phyloP scores from a whole-genome alignment of 768 basidiomycete species.

The Chalciporus sphaerocephalus region DNA sequence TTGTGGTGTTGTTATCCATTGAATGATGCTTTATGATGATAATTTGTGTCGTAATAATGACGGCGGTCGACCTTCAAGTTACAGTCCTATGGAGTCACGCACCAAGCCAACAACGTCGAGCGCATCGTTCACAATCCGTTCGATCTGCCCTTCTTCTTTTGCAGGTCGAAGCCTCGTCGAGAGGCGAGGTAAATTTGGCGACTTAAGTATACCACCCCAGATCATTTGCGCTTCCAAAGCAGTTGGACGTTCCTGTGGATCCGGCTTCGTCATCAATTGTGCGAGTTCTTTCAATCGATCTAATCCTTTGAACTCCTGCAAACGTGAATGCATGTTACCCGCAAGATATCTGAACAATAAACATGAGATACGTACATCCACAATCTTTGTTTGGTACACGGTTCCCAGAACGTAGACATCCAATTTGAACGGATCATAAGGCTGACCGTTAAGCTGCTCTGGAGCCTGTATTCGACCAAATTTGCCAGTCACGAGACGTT shows the following conservation, averaged over 20 bases:
- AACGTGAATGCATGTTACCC: too few species aligned
- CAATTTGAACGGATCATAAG: slow-evolving; percentile 26
- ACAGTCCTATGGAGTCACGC: not conserved
- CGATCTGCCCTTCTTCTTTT: not conserved
- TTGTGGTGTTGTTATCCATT: too few species aligned
- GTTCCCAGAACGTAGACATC: slow-evolving; percentile 27
- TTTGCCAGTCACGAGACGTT: not conserved
- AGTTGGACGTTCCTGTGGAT: not conserved
- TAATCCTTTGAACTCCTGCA: not conserved
- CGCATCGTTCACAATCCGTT: not conserved
- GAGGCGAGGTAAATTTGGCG: not conserved
- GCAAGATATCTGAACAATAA: too few species aligned
- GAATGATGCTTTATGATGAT: not conserved
- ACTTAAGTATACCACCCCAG: not conserved
- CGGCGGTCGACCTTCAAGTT: not conserved
- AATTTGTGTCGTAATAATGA: not conserved
- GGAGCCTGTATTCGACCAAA: slow-evolving; percentile 15
- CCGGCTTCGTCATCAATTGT: not conserved
- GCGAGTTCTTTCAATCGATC: not conserved
- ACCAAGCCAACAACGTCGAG: not conserved
- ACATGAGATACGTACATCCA: too few species aligned
- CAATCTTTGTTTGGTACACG: slow-evolving; percentile 12
- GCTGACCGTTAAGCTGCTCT: slow-evolving; percentile 13
- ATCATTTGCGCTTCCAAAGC: not conserved
- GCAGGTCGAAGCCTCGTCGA: not conserved